phyloP scores from a whole-genome alignment of 495 filamentous ascomycete species.

The Neurospora tetrasperma region DNA sequence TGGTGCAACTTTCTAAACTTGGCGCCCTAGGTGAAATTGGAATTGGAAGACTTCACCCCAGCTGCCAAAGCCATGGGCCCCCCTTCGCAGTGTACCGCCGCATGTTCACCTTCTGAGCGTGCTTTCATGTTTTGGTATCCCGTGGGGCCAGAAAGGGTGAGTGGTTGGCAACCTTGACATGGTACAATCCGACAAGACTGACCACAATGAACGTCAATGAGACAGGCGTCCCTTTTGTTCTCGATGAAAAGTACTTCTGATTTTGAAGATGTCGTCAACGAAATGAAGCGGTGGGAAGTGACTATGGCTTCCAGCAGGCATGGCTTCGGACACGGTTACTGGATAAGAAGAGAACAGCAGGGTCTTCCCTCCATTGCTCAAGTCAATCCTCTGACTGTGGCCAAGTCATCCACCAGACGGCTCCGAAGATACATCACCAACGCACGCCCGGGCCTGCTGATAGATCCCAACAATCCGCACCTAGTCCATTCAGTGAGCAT shows the following conservation, averaged over 20 bases:
- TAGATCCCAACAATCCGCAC: background rate
- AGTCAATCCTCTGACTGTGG: background rate
- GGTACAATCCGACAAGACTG: background rate
- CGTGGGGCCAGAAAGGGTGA: constrained; percentile 3
- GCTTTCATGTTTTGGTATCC: constrained; percentile 15
- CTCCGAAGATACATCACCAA: background rate
- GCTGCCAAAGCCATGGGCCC: background rate
- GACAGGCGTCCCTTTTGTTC: constrained; percentile 4
- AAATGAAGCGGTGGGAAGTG: constrained; percentile 9
- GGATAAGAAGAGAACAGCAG: background rate
- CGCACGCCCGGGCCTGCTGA: background rate
- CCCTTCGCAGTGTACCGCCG: constrained; percentile 1
- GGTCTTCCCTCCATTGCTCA: background rate
- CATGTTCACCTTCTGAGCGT: background rate
- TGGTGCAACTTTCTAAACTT: background rate
- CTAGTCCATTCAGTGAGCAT: background rate
- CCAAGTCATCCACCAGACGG: background rate
- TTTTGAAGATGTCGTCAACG: constrained; percentile 5
- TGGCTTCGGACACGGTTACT: background rate
- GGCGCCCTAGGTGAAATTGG: constrained; percentile 10
- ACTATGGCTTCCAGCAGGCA: constrained; percentile 1
- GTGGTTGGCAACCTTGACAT: background rate
- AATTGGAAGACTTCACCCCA: constrained; percentile 9
- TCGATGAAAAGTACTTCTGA: constrained; percentile 10
- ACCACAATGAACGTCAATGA: background rate